Base-by-base conservation (phyloP, 768 basidiomycete genomes). In the Tylopilus plumbeoviolaceoides region DNA sequence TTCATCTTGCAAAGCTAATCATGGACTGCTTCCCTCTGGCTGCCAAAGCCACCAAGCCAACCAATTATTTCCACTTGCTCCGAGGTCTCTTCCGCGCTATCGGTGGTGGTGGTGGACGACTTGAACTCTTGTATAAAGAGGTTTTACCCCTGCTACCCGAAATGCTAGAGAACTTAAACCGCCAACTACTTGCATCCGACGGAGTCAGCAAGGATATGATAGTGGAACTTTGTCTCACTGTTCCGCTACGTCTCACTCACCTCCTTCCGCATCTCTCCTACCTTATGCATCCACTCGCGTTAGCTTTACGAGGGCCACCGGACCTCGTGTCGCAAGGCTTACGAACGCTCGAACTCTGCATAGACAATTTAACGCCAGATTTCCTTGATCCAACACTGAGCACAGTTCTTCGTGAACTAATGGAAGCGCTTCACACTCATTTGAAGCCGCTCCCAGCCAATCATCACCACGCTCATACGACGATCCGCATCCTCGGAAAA, bases 11-110 rank as follows among this genome's bases (percentile, higher is more conserved):
- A 15, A 91, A 91, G 67, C 72, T 99, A 42, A 85, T 99, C 61
- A 95, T 97, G 87, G 90, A 94, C 62, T 98, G 91, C 54, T 97
- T 99, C 68, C 90, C 93, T 35, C 78, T 95, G 48, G 93, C 95
- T 3, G 89, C 92, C 27, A 95, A 93, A 68, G 87, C 95, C 1
- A 78, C 86, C 23, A 92, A 93, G 61, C 91, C 97, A 1, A 84
- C 85, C 1, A 89, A 95, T 64, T 98, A 98, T 67, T 94, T 94
- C 71, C 86, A 91, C 65, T 81, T 98, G 20, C 80, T 98, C 11
- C 81, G 94, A 52, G 89, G 90, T 0, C 80, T 99, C 42, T 99
- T 99, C 75, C 84, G 95, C 47, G 89, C 87, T 25, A 95, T 95
- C 53, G 89, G 90, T 20, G 93, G 93, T 1, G 89, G 89, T 8